These are phyloP conservation scores for Phoma sp. DNA, from an alignment of 2,329 filamentous ascomycete species.

Conservation along the genomic window DNA sequence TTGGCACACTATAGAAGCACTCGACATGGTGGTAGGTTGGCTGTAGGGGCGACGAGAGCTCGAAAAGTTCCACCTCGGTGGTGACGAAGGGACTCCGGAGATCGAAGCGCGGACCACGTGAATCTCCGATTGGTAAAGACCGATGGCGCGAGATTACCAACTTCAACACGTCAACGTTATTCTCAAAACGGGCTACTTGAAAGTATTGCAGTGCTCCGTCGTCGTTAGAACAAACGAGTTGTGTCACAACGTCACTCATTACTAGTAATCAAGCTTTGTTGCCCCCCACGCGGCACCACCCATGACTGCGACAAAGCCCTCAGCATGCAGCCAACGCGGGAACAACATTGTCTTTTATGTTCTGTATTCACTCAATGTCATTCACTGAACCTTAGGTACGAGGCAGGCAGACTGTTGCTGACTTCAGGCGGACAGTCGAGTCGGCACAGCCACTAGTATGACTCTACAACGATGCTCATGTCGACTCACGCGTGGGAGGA, in stretches of 20 bases:
- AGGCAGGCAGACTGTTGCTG: too few relatives aligned
- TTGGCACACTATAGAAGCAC: conserved; percentile 22
- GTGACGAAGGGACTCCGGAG: conserved; percentile 33
- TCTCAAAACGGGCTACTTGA: background rate
- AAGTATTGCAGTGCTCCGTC: background rate
- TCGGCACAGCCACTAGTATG: conserved; percentile 23
- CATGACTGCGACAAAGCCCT: background rate
- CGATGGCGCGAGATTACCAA: conserved; percentile 15
- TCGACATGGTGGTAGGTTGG: conserved; percentile 33
- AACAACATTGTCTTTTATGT: too few relatives aligned
- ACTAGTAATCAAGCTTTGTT: conserved; percentile 10
- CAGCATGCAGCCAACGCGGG: too few relatives aligned
- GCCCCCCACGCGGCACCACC: conserved; percentile 5
- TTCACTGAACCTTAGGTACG: too few relatives aligned
- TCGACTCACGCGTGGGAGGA: conserved; percentile 24
- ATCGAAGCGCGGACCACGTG: conserved; percentile 31
- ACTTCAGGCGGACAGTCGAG: background rate
- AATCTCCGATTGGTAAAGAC: conserved; percentile 15
- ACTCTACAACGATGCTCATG: conserved; percentile 16
- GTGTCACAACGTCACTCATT: conserved; percentile 16
- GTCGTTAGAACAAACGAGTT: background rate
- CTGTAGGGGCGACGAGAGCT: conserved; percentile 20
- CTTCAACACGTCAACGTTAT: conserved; percentile 17
- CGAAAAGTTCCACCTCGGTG: conserved; percentile 38
- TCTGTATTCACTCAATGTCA: background rate